Base-by-base conservation (phyloP, 2,329 filamentous ascomycete species). In the Xylariales sp. region DNA sequence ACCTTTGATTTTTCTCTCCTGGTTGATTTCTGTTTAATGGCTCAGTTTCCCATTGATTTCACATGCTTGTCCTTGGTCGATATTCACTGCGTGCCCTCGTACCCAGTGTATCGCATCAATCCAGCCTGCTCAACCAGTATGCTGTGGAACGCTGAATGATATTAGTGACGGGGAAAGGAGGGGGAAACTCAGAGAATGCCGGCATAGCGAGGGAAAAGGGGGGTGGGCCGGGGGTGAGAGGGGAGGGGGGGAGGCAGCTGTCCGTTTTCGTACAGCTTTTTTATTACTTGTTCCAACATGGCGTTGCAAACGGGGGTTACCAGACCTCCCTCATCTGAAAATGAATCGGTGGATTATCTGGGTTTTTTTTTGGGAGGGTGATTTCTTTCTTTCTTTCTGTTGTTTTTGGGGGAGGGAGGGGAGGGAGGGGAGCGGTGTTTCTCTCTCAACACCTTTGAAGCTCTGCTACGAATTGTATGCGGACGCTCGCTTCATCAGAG, bases 1-100 rank as follows among this genome's bases (percentile, higher is more conserved):
- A 43, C 8, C 45, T 65, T 46, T 65, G 52, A 36, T 69, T 71
- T 65, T 67, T 65, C 60, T 48, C 65, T 61, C 50, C 32, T 67
- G 64, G 56, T 52, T 69, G 60, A 65, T 69, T 10, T 9, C 41
- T 62, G 60, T 57, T 65, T 50, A 45, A 64, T 69, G 54, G 62
- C 59, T 59, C 45, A 18, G 65, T 69, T 67, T 70, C 52, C 28
- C 53, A 41, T 41, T 39, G 30, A 45, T 55, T 67, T 72, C 66
- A 56, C 28, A 54, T 64, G 56, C 28, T 55, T 43, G 18, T 57
- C 60, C 49, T 45, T 49, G 39, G 16, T 49, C 36, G 48, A 36
- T 69, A 45, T 49, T 49, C 50, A 30, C 28, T 5, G 28, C 23
- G 10, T 41, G 49, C 49, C 49, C 30, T 46, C 39, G 23, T n/a